Percentiles rank a stretch among this genome's conserved stretches.
Conservation (phyloP, 2,329 filamentous ascomycete species). For the Fusarium sororula region DNA sequence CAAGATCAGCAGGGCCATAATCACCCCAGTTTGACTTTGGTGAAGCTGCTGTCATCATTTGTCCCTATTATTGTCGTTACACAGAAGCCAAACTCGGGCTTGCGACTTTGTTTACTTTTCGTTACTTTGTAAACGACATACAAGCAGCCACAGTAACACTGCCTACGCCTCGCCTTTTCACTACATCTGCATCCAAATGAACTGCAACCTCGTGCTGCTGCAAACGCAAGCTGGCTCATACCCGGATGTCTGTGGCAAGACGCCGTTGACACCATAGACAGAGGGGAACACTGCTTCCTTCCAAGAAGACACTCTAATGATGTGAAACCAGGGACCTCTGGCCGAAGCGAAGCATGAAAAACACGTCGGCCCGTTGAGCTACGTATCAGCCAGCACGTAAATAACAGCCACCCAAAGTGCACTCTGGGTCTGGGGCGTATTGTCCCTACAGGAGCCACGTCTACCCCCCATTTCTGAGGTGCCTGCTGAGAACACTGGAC, state of each 20-base stretch:
- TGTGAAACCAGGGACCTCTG: slow-evolving; percentile 16
- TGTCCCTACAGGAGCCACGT: slow-evolving; percentile 40
- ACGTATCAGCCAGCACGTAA: neutral
- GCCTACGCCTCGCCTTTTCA: slow-evolving; percentile 9
- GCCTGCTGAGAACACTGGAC: slow-evolving; percentile 16
- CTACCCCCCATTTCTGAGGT: slow-evolving; percentile 29
- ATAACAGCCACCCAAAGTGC: neutral
- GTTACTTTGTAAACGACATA: neutral
- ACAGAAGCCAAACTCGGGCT: slow-evolving; percentile 1
- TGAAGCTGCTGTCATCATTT: neutral
- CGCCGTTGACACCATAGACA: slow-evolving; percentile 1
- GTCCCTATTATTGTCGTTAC: neutral
- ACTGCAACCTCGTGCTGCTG: neutral
- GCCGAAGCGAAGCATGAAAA: slow-evolving; percentile 15
- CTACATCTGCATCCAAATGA: slow-evolving; percentile 15
- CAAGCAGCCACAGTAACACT: slow-evolving; percentile 26
- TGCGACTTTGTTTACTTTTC: slow-evolving; percentile 7
- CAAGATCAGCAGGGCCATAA: slow-evolving; percentile 8
- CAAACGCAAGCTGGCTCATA: slow-evolving; percentile 12
- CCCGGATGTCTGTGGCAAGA: neutral
- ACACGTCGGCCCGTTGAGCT: slow-evolving; percentile 20
- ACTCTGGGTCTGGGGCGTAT: slow-evolving; percentile 30
- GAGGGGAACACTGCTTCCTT: slow-evolving; percentile 9
- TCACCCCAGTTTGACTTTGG: neutral
- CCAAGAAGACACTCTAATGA: neutral